These are phyloP conservation scores for Penicillium desertorum DNA, from an alignment of 495 filamentous ascomycete species.

Conservation along the genomic window DNA sequence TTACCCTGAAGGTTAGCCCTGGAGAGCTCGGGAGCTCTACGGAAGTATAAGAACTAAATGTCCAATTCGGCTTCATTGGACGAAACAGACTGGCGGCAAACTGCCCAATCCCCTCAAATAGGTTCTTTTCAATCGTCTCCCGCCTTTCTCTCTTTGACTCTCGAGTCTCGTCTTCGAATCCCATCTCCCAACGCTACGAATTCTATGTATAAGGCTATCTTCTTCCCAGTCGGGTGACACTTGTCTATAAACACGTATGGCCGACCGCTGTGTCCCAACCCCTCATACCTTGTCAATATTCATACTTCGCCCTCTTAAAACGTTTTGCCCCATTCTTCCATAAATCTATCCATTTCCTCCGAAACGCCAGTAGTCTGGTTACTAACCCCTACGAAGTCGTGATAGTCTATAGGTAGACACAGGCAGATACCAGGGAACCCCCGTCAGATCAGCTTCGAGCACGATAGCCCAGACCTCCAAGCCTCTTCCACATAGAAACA, in stretches of 20 bases:
- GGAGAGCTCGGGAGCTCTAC: neutral
- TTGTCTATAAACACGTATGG: slow-evolving; percentile 12
- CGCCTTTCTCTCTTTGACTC: neutral
- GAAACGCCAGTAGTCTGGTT: neutral
- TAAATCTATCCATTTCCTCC: neutral
- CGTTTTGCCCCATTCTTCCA: neutral
- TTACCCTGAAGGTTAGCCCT: neutral
- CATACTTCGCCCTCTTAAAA: slow-evolving; percentile 6
- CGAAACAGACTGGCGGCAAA: neutral
- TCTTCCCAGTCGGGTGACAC: neutral
- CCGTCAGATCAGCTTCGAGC: neutral
- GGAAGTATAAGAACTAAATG: neutral
- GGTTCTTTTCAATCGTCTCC: neutral
- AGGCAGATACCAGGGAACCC: neutral
- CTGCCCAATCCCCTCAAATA: neutral
- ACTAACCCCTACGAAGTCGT: neutral
- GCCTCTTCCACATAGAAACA: neutral
- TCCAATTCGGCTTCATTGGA: neutral
- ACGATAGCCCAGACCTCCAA: neutral
- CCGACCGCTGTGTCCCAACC: slow-evolving; percentile 12
- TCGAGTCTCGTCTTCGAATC: neutral
- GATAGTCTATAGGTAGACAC: neutral
- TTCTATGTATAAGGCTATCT: neutral
- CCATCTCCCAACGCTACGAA: neutral
- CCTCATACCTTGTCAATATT: neutral